phyloP scores from a whole-genome alignment of 495 filamentous ascomycete genomes.

The Terfezia boudieri region DNA sequence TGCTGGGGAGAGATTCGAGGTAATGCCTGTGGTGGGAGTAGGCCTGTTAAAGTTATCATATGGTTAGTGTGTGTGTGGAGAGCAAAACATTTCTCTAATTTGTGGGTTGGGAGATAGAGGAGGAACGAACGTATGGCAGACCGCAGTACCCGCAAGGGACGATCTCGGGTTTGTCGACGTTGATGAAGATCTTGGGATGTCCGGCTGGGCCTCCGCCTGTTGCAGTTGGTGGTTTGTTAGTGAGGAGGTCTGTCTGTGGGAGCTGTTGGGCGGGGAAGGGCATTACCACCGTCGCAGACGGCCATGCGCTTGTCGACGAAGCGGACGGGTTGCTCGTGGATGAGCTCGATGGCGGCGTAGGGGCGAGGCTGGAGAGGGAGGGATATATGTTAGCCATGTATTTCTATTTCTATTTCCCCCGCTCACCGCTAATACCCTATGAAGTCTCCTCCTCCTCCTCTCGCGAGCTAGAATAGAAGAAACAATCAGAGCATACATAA shows the following conservation, averaged over 20 bases:
- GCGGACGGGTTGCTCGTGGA: conserved; percentile 82
- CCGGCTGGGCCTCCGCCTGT: conserved; percentile 62
- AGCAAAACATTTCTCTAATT: neutral
- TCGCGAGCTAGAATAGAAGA: too few relatives aligned
- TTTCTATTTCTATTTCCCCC: too few relatives aligned
- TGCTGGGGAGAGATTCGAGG: conserved; percentile 54
- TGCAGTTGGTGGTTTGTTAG: neutral
- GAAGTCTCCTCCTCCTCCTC: too few relatives aligned
- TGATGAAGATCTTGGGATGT: conserved; percentile 89
- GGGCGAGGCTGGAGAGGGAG: conserved; percentile 53
- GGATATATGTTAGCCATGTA: too few relatives aligned
- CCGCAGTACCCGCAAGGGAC: conserved; percentile 79
- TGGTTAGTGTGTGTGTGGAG: neutral
- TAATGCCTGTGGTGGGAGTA: conserved; percentile 65
- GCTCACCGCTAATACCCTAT: too few relatives aligned
- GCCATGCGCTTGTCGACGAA: conserved; percentile 69
- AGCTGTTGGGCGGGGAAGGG: too few relatives aligned
- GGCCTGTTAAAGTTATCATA: conserved; percentile 31
- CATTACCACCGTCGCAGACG: conserved; percentile 55
- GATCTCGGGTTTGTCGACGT: conserved; percentile 91
- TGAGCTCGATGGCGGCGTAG: conserved; percentile 74
- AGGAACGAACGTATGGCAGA: conserved; percentile 61
- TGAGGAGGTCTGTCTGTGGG: neutral
- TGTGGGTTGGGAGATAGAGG: neutral
- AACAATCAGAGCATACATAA: too few relatives aligned